A percentile compares a stretch with the other conserved stretches of the same genome.
phyloP scores from a whole-genome alignment of 1,284 basidiomycete genomes.

The Volvariella volvacea region DNA sequence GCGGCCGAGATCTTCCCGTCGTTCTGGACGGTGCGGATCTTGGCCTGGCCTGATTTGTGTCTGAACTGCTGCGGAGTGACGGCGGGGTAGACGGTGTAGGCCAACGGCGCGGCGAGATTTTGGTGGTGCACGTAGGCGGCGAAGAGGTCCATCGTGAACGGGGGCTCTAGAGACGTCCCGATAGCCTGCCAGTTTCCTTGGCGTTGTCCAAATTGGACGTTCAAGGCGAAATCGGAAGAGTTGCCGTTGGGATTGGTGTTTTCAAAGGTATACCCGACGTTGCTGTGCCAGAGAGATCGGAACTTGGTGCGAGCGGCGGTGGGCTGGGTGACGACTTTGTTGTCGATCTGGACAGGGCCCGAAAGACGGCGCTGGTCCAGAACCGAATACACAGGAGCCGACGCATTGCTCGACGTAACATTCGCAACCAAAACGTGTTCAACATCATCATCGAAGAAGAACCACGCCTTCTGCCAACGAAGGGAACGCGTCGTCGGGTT shows the following conservation, averaged over 20 bases:
- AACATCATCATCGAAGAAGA: conserved; percentile 56
- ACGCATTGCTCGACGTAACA: conserved; percentile 30
- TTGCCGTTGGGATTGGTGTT: conserved; percentile 10
- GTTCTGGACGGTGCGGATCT: conserved; percentile 31
- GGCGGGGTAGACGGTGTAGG: conserved; percentile 50
- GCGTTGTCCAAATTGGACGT: conserved; percentile 34
- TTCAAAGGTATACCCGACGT: conserved; percentile 44
- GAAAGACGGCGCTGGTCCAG: conserved; percentile 50
- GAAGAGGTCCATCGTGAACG: conserved; percentile 46
- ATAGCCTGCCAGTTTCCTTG: conserved; percentile 55
- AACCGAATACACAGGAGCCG: conserved; percentile 47
- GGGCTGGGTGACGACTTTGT: conserved; percentile 22
- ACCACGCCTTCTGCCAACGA: conserved; percentile 59
- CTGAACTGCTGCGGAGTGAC: conserved; percentile 25
- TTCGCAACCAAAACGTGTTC: conserved; percentile 52
- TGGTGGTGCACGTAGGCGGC: conserved; percentile 47
- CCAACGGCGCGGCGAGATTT: conserved; percentile 24
- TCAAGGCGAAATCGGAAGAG: conserved; percentile 28
- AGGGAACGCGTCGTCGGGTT: conserved; percentile 48
- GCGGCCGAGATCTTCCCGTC: conserved; percentile 32
- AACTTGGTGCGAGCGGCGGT: conserved; percentile 21
- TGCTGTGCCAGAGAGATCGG: conserved; percentile 46
- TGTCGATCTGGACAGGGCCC: conserved; percentile 35
- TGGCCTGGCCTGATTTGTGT: conserved; percentile 15
- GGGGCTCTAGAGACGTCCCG: conserved; percentile 45